A percentile compares a stretch with the other conserved stretches of the same genome.
phyloP scores from a whole-genome alignment of 2,329 filamentous ascomycete genomes.

The Hypoxylon sp. region DNA sequence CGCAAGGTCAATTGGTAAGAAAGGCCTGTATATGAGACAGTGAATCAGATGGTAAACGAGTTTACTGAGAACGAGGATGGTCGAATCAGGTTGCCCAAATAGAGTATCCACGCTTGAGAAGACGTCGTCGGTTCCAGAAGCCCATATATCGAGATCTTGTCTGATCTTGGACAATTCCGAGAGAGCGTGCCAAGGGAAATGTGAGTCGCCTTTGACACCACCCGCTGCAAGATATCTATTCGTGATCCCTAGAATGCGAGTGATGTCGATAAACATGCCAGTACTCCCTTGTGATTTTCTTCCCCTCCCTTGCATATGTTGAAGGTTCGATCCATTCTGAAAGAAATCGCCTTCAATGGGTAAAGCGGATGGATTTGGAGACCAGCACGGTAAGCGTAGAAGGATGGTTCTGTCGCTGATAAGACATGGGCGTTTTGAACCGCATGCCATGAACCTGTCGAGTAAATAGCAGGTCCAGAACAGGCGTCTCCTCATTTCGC shows the following conservation, averaged over 20 bases:
- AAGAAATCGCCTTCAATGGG: slow-evolving; percentile 84
- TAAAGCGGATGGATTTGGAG: slow-evolving; percentile 70
- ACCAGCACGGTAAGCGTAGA: slow-evolving; percentile 81
- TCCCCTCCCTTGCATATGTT: slow-evolving; percentile 76
- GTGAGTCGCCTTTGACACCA: slow-evolving; percentile 88
- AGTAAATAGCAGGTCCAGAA: slow-evolving; percentile 93
- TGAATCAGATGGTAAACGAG: slow-evolving; percentile 89
- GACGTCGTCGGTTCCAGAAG: slow-evolving; percentile 81
- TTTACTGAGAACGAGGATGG: slow-evolving; percentile 84
- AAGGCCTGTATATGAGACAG: slow-evolving; percentile 87
- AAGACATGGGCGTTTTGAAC: slow-evolving; percentile 84
- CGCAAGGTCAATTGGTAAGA: slow-evolving; percentile 84
- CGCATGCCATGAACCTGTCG: slow-evolving; percentile 85
- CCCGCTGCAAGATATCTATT: slow-evolving; percentile 87
- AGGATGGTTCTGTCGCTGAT: slow-evolving; percentile 82
- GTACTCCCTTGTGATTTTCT: slow-evolving; percentile 81
- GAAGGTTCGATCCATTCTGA: slow-evolving; percentile 81
- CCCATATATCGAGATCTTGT: slow-evolving; percentile 88
- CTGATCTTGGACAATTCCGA: slow-evolving; percentile 89
- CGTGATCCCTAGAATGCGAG: slow-evolving; percentile 83
- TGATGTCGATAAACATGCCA: slow-evolving; percentile 87
- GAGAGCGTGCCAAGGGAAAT: slow-evolving; percentile 90
- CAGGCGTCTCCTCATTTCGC: slow-evolving; percentile 81
- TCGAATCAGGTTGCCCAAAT: slow-evolving; percentile 83
- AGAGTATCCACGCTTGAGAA: slow-evolving; percentile 81